Evolutionary conservation across 352 stramenopile genomes (phyloP).

Genomic region (Pythium vanterpoolii): DNA sequence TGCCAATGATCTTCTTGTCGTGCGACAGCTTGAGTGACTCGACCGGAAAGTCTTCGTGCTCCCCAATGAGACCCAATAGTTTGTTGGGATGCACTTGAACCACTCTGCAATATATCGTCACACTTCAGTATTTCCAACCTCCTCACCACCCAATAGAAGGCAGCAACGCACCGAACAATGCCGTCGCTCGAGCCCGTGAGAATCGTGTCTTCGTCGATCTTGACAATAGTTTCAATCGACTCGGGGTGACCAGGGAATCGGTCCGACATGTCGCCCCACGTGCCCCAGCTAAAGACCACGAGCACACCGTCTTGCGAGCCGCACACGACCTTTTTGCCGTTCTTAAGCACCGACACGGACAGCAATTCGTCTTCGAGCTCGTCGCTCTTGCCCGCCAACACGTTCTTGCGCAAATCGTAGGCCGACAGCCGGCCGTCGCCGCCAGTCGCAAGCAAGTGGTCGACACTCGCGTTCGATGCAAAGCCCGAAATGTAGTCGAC

Average conservation of each 20-base stretch:
- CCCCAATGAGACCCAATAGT: conserved; percentile 94
- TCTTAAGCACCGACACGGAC: conserved; percentile 76
- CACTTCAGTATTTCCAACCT: no score
- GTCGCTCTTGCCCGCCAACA: conserved; percentile 75
- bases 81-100: conserved; percentile 96
- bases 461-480: conserved; percentile 71
- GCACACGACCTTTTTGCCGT: conserved; percentile 93
- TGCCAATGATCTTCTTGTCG: conserved; percentile 90
- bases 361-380: conserved; percentile 82
- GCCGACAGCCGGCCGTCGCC: conserved; percentile 90
- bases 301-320: conserved; percentile 94
- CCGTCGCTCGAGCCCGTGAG: conserved; percentile 95
- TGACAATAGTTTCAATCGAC: conserved; percentile 93
- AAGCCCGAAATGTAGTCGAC: conserved; percentile 95
- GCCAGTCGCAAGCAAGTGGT: conserved; percentile 86
- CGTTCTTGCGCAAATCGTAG: conserved; percentile 90
- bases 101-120: conserved; percentile 49
- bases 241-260: conserved; percentile 94
- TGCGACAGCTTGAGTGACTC: conserved; percentile 89
- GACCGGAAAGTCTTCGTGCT: conserved; percentile 95
- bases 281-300: conserved; percentile 93
- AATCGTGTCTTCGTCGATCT: conserved; percentile 96
- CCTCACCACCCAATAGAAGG: no score
- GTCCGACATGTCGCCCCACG: conserved; percentile 96
- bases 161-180: conserved; percentile 84